A percentile compares a stretch with the other conserved stretches of the same genome.
Evolutionary conservation across 306 rosid genomes (phyloP).

Genomic region (Dicorynia guianensis): DNA sequence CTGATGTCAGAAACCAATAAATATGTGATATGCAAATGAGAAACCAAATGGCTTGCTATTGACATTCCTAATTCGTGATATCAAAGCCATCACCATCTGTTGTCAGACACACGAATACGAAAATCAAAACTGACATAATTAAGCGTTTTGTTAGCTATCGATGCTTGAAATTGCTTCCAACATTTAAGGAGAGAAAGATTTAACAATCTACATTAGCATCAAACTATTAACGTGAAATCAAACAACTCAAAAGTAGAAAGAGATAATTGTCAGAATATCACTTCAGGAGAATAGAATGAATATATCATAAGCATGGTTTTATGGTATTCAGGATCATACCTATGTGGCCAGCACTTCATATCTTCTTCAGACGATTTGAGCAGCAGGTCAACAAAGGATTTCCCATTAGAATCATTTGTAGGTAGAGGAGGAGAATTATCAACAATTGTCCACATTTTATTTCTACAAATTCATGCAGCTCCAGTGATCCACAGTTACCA

Average conservation of each 20-base stretch:
- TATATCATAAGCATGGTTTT: constrained; percentile 10
- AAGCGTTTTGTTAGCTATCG: constrained; percentile 30
- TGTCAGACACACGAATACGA: constrained; percentile 80
- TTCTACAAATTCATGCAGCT: constrained; percentile 91
- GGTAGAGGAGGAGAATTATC: constrained; percentile 70
- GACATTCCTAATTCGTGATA: constrained; percentile 79
- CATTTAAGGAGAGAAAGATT: constrained; percentile 21
- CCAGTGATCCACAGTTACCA: constrained; percentile 83
- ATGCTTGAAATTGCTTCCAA: constrained; percentile 33
- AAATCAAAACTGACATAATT: constrained; percentile 75
- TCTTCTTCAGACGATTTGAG: constrained; percentile 89
- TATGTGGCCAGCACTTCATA: constrained; percentile 78
- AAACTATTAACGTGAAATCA: neutral
- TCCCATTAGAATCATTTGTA: constrained; percentile 59
- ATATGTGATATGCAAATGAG: constrained; percentile 87
- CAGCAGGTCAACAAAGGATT: constrained; percentile 72
- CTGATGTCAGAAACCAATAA: constrained; percentile 87
- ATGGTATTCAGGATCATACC: constrained; percentile 44
- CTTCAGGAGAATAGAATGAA: neutral
- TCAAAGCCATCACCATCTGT: constrained; percentile 67
- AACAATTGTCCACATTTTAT: constrained; percentile 83
- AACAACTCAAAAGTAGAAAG: constrained; percentile 14
- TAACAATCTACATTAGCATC: constrained; percentile 1
- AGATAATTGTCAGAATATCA: constrained; percentile 12
- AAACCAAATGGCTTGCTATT: constrained; percentile 84